Evolutionary conservation across 139 green algal species (phyloP).

Genomic region (Astrephomene gubernaculifera): DNA sequence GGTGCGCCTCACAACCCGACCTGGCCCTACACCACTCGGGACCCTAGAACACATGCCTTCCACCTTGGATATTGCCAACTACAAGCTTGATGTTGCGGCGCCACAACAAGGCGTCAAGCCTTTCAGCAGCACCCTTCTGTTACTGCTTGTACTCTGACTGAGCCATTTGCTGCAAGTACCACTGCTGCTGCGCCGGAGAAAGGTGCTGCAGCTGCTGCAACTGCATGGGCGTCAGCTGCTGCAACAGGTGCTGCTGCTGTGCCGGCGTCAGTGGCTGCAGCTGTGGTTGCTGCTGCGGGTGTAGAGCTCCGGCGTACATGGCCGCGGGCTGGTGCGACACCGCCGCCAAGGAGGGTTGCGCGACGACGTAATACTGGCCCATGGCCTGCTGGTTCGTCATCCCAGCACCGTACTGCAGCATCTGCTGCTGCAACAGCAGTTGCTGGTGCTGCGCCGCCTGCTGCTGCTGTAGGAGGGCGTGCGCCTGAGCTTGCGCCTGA

Average conservation of each 20-base stretch:
- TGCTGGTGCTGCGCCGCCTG: constrained; percentile 1
- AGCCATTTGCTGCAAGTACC: constrained; percentile 25
- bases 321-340: neutral
- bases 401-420: constrained; percentile 6
- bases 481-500: neutral
- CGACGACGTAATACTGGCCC: neutral
- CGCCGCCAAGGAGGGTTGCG: neutral
- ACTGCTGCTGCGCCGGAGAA: constrained; percentile 18
- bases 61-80: too few relatives aligned
- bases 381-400: neutral
- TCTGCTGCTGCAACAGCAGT: constrained; percentile 18
- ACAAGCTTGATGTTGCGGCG: too few relatives aligned
- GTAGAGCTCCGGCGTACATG: neutral
- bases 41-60: too few relatives aligned
- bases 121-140: too few relatives aligned
- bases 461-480: constrained; percentile 7
- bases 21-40: too few relatives aligned
- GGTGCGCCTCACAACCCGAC: too few relatives aligned
- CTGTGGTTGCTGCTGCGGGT: neutral
- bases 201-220: constrained; percentile 30
- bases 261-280: neutral
- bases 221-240: constrained; percentile 17
- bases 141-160: constrained; percentile 23
- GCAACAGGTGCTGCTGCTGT: constrained; percentile 14
- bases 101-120: too few relatives aligned